phyloP scores from a whole-genome alignment of 179 eudicot genomes.

The Patellifolia procumbens region DNA sequence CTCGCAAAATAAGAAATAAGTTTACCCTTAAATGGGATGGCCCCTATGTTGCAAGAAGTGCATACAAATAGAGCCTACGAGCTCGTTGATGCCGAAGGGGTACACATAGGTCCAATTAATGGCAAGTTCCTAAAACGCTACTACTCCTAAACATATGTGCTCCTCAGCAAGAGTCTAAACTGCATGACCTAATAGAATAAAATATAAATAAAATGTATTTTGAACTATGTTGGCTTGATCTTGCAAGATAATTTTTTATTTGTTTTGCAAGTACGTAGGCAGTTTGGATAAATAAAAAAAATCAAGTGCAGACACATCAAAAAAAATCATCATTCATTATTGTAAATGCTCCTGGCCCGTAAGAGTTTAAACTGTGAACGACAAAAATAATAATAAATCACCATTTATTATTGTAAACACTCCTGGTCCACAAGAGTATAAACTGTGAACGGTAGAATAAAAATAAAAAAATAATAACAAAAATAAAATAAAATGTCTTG shows the following conservation, averaged over 20 bases:
- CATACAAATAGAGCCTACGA: neutral
- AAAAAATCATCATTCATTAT: neutral
- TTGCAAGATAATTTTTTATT: neutral
- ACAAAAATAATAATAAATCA: too few species aligned
- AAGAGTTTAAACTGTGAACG: neutral
- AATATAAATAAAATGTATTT: neutral
- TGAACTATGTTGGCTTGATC: slow-evolving; percentile 11
- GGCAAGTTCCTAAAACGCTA: neutral
- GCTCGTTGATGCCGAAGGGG: neutral
- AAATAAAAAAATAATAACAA: too few species aligned
- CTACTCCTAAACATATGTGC: neutral
- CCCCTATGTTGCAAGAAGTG: neutral
- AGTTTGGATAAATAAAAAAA: neutral
- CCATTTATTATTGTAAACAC: too few species aligned
- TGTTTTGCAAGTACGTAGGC: neutral
- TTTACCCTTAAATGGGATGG: neutral
- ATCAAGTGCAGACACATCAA: neutral
- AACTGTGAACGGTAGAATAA: too few species aligned
- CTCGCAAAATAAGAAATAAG: neutral
- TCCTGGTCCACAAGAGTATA: too few species aligned
- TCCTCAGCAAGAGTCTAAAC: neutral
- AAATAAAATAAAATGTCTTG: too few species aligned
- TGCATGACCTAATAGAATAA: neutral
- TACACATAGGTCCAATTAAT: neutral
- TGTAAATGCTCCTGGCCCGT: neutral